Conservation (phyloP, 768 basidiomycete species). For the Leccinellum albellum region DNA sequence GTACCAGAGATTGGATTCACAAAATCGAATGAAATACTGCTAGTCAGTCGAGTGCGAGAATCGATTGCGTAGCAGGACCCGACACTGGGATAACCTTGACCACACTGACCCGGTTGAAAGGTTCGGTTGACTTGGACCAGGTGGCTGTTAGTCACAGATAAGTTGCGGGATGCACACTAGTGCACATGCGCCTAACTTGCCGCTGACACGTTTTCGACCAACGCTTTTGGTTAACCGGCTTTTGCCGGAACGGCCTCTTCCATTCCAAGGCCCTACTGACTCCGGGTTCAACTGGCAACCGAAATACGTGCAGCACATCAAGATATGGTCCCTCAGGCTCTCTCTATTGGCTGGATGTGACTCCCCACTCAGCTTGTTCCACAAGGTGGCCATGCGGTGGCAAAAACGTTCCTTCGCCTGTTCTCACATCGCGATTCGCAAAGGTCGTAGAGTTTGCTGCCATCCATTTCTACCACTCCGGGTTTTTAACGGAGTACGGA, state of each 20-base stretch:
- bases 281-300: not conserved
- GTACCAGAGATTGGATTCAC: too few species aligned
- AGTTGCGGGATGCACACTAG: not conserved
- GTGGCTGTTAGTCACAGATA: too few species aligned
- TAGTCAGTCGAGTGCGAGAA: too few species aligned
- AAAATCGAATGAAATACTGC: too few species aligned
- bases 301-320: not conserved
- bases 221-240: not conserved
- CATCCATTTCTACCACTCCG: not conserved
- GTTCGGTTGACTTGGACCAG: too few species aligned
- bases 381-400: slow-evolving; percentile 7
- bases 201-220: not conserved
- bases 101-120: too few species aligned
- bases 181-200: not conserved
- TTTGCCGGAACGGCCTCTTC: not conserved
- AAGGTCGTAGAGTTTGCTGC: not conserved
- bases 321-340: too few species aligned
- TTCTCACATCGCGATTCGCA: not conserved
- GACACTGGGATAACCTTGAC: too few species aligned
- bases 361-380: not conserved
- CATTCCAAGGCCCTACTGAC: not conserved
- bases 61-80: too few species aligned
- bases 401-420: too few species aligned
- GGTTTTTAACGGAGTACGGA: not conserved
- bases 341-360: too few species aligned